A percentile compares a stretch with the other conserved stretches of the same genome.
phyloP scores from a whole-genome alignment of 2,329 filamentous ascomycete genomes.

The Claviceps purpurea region DNA sequence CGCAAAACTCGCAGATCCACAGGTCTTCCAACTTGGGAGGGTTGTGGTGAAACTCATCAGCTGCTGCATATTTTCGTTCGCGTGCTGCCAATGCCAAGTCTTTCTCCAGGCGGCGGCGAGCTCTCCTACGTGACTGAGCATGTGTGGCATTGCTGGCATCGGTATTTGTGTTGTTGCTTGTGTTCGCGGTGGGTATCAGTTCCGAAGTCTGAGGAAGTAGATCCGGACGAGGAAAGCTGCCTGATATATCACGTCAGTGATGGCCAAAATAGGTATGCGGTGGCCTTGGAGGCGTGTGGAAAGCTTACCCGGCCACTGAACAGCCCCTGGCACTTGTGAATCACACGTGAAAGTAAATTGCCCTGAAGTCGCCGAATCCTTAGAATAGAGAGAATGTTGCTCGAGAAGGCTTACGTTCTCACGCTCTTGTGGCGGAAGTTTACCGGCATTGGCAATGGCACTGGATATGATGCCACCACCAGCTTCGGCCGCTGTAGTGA shows the following conservation, averaged over 20 bases:
- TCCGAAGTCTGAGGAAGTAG: constrained; percentile 9
- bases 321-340: constrained; percentile 69
- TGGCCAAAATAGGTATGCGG: not conserved
- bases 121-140: constrained; percentile 34
- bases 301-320: constrained; percentile 54
- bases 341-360: constrained; percentile 97
- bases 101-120: constrained; percentile 52
- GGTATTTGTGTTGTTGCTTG: constrained; percentile 7
- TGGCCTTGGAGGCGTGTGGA: not conserved
- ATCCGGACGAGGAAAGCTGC: constrained; percentile 9
- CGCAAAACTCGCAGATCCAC: constrained; percentile 97
- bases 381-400: constrained; percentile 46
- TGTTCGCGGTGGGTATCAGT: constrained; percentile 7
- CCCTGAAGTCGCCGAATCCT: constrained; percentile 55
- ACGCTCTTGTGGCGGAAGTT: constrained; percentile 51
- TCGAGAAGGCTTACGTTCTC: constrained; percentile 70
- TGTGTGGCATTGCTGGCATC: constrained; percentile 16
- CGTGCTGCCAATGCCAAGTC: constrained; percentile 64
- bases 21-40: constrained; percentile 59
- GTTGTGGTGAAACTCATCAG: constrained; percentile 62
- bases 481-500: constrained; percentile 24
- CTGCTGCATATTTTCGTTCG: constrained; percentile 63
- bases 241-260: not conserved
- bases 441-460: constrained; percentile 80
- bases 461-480: constrained; percentile 70